phyloP scores from a whole-genome alignment of 2,329 filamentous ascomycete genomes.

The Fusarium sp. region DNA sequence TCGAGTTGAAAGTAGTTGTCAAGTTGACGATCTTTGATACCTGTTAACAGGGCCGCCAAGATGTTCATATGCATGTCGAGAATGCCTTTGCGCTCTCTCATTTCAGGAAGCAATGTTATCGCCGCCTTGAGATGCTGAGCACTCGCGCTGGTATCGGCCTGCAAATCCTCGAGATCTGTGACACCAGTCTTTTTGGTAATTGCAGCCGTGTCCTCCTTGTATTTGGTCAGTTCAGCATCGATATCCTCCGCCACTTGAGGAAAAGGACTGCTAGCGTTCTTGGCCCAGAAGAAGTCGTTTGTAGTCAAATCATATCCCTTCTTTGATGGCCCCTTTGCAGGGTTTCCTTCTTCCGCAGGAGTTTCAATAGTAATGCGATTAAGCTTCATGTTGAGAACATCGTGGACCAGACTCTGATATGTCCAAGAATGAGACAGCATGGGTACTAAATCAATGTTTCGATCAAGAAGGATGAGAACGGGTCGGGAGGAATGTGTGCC shows the following conservation, averaged over 20 bases:
- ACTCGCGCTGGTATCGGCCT: conserved; percentile 87
- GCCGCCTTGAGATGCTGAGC: conserved; percentile 96
- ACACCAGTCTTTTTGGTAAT: conserved; percentile 96
- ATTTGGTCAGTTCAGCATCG: conserved; percentile 90
- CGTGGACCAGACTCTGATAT: conserved; percentile 85
- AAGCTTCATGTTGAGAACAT: conserved; percentile 69
- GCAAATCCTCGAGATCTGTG: conserved; percentile 90
- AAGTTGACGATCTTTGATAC: conserved; percentile 93
- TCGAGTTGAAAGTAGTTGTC: conserved; percentile 98
- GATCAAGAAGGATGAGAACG: conserved; percentile 91
- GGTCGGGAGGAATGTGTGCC: conserved; percentile 80
- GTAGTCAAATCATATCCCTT: conserved; percentile 90
- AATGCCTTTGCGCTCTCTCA: conserved; percentile 90
- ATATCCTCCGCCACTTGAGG: conserved; percentile 97
- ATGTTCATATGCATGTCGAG: conserved; percentile 99
- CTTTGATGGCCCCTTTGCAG: conserved; percentile 80
- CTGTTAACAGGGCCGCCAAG: conserved; percentile 76
- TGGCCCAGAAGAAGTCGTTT: conserved; percentile 96
- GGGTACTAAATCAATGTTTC: conserved; percentile 93
- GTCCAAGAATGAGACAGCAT: conserved; percentile 96
- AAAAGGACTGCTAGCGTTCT: conserved; percentile 90
- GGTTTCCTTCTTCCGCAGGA: conserved; percentile 80
- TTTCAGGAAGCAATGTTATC: conserved; percentile 90
- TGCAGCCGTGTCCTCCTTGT: conserved; percentile 94
- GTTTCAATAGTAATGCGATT: conserved; percentile 95